phyloP scores from a whole-genome alignment of 2,329 filamentous ascomycete genomes.

The Venturia asperata region DNA sequence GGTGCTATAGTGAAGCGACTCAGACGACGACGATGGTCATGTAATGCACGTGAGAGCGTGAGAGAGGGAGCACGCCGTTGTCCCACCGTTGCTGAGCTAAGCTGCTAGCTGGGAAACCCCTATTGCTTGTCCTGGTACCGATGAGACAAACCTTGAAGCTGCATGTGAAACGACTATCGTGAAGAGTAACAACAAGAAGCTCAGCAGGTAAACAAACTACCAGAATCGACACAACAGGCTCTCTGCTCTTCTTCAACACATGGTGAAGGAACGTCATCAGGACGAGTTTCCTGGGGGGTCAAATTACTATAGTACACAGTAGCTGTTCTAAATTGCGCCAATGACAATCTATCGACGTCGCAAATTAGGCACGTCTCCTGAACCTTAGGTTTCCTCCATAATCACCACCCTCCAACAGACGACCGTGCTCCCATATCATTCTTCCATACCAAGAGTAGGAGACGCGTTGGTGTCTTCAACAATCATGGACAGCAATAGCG shows the following conservation, averaged over 20 bases:
- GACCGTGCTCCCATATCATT: neutral
- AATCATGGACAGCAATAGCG: neutral
- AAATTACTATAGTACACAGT: no score
- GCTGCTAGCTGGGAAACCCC: slow-evolving; percentile 1
- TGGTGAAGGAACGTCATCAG: no score
- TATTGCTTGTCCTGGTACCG: neutral
- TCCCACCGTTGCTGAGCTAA: neutral
- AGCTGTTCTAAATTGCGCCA: slow-evolving; percentile 10
- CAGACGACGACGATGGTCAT: neutral
- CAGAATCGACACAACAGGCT: no score
- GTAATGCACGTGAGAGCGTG: neutral
- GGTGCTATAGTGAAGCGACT: no score
- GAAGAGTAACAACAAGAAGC: no score
- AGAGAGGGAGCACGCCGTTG: no score
- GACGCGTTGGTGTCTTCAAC: neutral
- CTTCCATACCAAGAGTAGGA: neutral
- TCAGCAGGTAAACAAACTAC: no score
- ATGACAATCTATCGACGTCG: neutral
- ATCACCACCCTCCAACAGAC: neutral
- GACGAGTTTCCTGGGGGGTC: no score
- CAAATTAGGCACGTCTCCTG: slow-evolving; percentile 9
- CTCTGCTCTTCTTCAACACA: no score
- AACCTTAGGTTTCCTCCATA: neutral
- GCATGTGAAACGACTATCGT: no score
- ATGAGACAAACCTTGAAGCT: no score